A percentile compares a stretch with the other conserved stretches of the same genome.
Evolutionary conservation across 129 eudicot species (phyloP).

Genomic region (Kitagawia praeruptora): DNA sequence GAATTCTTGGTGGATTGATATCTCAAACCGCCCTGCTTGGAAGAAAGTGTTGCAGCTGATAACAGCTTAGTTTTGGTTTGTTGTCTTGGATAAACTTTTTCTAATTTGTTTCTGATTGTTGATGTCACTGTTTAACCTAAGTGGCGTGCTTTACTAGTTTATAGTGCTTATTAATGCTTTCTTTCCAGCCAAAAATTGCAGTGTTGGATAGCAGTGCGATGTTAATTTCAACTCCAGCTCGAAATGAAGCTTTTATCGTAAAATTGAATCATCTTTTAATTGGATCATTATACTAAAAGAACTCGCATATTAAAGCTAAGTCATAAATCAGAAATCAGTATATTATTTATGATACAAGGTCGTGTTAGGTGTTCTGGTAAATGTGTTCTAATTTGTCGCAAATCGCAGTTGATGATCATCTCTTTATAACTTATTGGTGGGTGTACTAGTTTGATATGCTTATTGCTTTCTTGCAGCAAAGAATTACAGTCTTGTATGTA

Average conservation of each 20-base stretch:
- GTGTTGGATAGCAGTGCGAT: neutral
- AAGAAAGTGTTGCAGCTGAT: slow-evolving; percentile 52
- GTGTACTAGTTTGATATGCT: neutral
- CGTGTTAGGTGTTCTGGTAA: no score
- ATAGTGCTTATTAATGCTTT: neutral
- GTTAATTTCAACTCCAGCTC: neutral
- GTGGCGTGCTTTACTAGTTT: neutral
- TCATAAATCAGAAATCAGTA: neutral
- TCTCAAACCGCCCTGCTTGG: slow-evolving; percentile 68
- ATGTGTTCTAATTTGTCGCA: neutral
- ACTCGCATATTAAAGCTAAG: neutral
- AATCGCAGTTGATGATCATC: no score
- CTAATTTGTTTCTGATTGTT: neutral
- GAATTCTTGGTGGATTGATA: slow-evolving; percentile 66
- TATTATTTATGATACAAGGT: neutral
- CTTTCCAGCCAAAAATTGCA: neutral
- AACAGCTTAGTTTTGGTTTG: neutral
- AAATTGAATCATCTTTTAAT: neutral
- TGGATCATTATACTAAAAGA: neutral
- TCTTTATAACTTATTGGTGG: no score
- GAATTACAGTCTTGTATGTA: neutral
- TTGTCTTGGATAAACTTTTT: neutral
- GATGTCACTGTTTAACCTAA: neutral
- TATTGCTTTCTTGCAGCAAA: neutral
- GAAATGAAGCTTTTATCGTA: neutral